Evolutionary conservation across 352 stramenopile species (phyloP).

Genomic region (Pythium volutum): DNA sequence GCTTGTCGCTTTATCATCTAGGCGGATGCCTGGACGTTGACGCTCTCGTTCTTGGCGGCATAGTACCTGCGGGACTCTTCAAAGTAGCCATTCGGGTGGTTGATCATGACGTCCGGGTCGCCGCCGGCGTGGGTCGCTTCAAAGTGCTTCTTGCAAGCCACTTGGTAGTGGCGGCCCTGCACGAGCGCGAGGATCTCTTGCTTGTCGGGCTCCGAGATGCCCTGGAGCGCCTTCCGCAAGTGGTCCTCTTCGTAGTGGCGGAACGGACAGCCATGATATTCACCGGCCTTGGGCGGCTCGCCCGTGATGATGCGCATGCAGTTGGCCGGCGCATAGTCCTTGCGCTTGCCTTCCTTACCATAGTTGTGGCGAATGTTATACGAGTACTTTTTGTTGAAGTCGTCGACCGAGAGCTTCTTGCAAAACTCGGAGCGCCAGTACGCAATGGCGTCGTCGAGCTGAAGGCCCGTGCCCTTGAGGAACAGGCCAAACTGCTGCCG

Average conservation of each 20-base stretch:
- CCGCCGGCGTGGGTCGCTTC: conserved; percentile 89
- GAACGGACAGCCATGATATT: conserved; percentile 99
- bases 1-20: conserved; percentile 3
- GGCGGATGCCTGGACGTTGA: conserved; percentile 42
- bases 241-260: conserved; percentile 94
- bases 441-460: conserved; percentile 94
- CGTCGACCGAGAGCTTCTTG: conserved; percentile 94
- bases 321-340: conserved; percentile 95
- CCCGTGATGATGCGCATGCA: conserved; percentile 98
- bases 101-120: conserved; percentile 91
- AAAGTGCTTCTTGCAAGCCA: conserved; percentile 99
- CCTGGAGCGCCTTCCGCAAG: conserved; percentile 85
- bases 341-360: conserved; percentile 98
- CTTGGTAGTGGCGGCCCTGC: conserved; percentile 94
- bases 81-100: conserved; percentile 99
- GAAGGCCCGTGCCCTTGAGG: conserved; percentile 96
- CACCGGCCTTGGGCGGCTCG: conserved; percentile 88
- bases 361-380: conserved; percentile 99
- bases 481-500: conserved; percentile 98
- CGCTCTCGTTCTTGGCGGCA: conserved; percentile 71
- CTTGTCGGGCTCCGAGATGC: conserved; percentile 80
- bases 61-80: conserved; percentile 94
- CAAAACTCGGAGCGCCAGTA: conserved; percentile 96
- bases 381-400: conserved; percentile 98
- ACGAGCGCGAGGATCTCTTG: conserved; percentile 92